Evolutionary conservation across 2,329 filamentous ascomycete species (phyloP).

Genomic region (Aspergillus eucalypticola): DNA sequence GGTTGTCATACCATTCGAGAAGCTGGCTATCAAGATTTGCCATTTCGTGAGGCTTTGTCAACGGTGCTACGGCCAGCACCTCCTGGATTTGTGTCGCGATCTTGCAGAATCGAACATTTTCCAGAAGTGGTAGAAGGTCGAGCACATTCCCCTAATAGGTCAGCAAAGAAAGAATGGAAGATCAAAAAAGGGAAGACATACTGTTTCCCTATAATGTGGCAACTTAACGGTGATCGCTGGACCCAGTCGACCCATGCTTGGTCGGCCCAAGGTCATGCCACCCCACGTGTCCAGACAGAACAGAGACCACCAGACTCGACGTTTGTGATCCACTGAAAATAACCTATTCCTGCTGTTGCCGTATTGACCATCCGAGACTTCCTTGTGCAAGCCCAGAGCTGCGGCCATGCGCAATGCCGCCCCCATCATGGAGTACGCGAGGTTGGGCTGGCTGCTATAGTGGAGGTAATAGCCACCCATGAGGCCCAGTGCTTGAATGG

Average conservation of each 20-base stretch:
- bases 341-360: constrained; percentile 48
- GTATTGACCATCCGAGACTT: constrained; percentile 52
- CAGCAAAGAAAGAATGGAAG: constrained; percentile 25
- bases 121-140: constrained; percentile 68
- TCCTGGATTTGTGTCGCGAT: constrained; percentile 78
- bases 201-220: constrained; percentile 54
- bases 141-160: constrained; percentile 57
- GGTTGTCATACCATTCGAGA: constrained; percentile 69
- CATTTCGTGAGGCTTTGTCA: constrained; percentile 67
- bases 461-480: constrained; percentile 77
- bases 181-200: constrained; percentile 32
- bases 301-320: constrained; percentile 73
- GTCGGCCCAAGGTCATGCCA: constrained; percentile 68
- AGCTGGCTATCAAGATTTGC: constrained; percentile 67
- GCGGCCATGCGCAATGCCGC: constrained; percentile 74
- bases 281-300: constrained; percentile 76
- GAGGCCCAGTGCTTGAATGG: constrained; percentile 68
- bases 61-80: constrained; percentile 67
- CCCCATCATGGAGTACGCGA: constrained; percentile 72
- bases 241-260: constrained; percentile 68
- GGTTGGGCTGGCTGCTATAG: constrained; percentile 74
- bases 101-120: constrained; percentile 78
- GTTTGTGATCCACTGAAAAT: constrained; percentile 60
- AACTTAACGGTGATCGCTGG: constrained; percentile 66
- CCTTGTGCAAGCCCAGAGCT: constrained; percentile 69